Evolutionary conservation across 768 basidiomycete genomes (phyloP).

Genomic region (Leccinum subgranulosum): DNA sequence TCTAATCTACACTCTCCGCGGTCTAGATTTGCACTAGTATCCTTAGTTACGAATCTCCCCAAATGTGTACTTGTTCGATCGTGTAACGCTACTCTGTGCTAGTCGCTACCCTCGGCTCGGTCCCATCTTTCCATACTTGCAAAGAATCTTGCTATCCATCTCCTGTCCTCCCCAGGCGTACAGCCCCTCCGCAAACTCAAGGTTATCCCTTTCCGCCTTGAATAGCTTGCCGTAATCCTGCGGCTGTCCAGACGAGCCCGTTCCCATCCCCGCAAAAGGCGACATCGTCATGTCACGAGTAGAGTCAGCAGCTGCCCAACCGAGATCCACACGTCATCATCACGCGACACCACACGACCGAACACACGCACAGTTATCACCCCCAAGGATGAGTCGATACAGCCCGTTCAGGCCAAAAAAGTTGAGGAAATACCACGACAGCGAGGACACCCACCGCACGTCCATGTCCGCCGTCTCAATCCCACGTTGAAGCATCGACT

Average conservation of each 20-base stretch:
- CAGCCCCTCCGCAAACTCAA: constrained; percentile 85
- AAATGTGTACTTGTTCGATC: constrained; percentile 23
- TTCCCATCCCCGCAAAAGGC: constrained; percentile 58
- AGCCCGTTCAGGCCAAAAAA: constrained; percentile 96
- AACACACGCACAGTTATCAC: constrained; percentile 71
- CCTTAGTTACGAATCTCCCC: constrained; percentile 15
- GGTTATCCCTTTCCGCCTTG: constrained; percentile 88
- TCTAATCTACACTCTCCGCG: constrained; percentile 21
- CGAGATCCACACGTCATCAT: constrained; percentile 11
- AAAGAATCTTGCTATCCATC: constrained; percentile 74
- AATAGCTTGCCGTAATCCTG: constrained; percentile 91
- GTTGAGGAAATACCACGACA: constrained; percentile 99
- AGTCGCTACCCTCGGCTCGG: constrained; percentile 24
- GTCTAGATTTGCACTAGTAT: constrained; percentile 6
- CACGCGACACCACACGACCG: constrained; percentile 5
- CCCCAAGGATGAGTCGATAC: constrained; percentile 89
- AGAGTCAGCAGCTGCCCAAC: constrained; percentile 66
- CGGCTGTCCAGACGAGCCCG: constrained; percentile 49
- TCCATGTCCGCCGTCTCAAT: constrained; percentile 96
- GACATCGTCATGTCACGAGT: constrained; percentile 70
- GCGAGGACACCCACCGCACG: constrained; percentile 97
- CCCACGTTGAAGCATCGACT: constrained; percentile 95
- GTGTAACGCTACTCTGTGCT: constrained; percentile 26
- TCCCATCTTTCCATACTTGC: constrained; percentile 67
- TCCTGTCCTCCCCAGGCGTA: constrained; percentile 83